Conservation (phyloP, 208 protist genomes). For the Naegleria fowleri region DNA sequence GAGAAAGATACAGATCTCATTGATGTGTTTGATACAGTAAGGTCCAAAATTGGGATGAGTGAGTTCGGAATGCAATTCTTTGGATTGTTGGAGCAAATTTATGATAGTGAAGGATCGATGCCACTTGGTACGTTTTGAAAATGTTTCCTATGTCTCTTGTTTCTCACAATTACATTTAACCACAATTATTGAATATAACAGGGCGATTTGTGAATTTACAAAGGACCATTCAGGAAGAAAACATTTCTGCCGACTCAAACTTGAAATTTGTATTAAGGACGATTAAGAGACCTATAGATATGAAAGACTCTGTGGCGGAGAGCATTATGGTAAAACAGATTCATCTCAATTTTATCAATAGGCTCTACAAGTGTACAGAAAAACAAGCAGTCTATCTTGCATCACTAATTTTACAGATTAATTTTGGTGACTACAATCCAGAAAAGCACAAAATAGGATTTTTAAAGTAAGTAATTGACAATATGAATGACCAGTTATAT, state of each 20-base stretch:
- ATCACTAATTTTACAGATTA: background rate
- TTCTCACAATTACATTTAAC: background rate
- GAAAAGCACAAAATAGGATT: background rate
- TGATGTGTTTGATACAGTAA: background rate
- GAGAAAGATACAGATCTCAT: no score
- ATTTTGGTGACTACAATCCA: background rate
- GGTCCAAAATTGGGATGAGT: background rate
- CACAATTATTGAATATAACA: background rate
- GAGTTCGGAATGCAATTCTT: background rate
- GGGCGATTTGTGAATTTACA: background rate
- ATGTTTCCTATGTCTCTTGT: background rate
- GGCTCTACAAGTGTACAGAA: background rate
- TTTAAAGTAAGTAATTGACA: background rate
- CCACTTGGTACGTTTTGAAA: background rate
- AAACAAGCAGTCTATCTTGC: background rate
- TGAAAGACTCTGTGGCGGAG: background rate
- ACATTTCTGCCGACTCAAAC: background rate
- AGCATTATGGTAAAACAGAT: background rate
- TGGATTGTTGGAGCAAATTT: background rate
- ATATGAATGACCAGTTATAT: no score
- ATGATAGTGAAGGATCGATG: background rate
- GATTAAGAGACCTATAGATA: background rate
- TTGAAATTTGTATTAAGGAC: background rate
- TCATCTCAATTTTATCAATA: background rate
- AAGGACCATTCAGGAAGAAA: background rate